Evolutionary conservation across 495 filamentous ascomycete species (phyloP).

Genomic region (Paragyromitra xinjiangensis): DNA sequence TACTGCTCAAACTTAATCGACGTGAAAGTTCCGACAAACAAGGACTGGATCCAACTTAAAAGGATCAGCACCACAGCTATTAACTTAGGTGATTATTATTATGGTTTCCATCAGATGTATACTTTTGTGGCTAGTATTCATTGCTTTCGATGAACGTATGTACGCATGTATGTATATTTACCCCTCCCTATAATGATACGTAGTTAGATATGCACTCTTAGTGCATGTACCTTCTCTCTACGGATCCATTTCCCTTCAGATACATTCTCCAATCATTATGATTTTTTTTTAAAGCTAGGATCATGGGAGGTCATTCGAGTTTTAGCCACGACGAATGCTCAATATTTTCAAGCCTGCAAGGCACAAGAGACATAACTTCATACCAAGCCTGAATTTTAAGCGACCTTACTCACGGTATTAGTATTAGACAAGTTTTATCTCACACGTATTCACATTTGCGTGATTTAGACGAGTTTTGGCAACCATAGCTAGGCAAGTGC

Average conservation of each 20-base stretch:
- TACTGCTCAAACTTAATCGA: background rate
- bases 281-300: slow-evolving; percentile 2
- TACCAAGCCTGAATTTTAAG: background rate
- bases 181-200: background rate
- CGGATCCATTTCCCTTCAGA: background rate
- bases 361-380: background rate
- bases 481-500: background rate
- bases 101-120: background rate
- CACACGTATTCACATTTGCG: background rate
- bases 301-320: slow-evolving; percentile 42
- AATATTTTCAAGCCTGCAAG: slow-evolving; percentile 8
- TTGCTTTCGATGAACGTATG: background rate
- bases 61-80: background rate
- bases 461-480: slow-evolving; percentile 1
- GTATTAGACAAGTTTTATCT: background rate
- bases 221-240: background rate
- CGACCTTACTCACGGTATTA: background rate
- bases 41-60: background rate
- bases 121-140: background rate
- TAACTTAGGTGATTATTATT: background rate
- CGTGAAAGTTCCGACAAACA: background rate
- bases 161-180: background rate
- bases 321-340: background rate
- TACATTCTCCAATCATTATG: background rate
- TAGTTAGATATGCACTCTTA: background rate